phyloP scores from a whole-genome alignment of 2,329 filamentous ascomycete genomes.

The Clarireedia monteithiana region DNA sequence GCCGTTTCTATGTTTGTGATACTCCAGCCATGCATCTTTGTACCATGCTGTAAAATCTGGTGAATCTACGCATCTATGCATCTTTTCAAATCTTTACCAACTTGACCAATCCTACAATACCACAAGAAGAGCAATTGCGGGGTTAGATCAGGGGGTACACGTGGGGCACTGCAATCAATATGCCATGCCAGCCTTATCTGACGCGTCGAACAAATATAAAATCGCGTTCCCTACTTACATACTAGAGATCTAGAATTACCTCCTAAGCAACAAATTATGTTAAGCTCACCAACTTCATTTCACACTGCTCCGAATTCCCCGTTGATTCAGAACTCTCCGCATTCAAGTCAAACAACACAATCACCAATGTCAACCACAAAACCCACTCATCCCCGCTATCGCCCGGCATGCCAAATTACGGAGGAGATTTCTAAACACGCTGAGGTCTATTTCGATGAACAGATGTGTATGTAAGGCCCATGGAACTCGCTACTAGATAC shows the following conservation, averaged over 20 bases:
- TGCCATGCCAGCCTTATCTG: background rate
- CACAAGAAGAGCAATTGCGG: too few relatives aligned
- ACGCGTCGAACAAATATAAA: background rate
- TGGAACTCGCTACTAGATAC: background rate
- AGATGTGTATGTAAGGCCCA: conserved; percentile 4
- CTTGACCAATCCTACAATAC: too few relatives aligned
- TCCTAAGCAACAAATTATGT: background rate
- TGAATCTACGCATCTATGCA: too few relatives aligned
- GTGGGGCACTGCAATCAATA: background rate
- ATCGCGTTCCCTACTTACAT: background rate
- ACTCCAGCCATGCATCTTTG: too few relatives aligned
- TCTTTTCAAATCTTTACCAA: too few relatives aligned
- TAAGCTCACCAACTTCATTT: conserved; percentile 3
- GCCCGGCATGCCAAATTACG: background rate
- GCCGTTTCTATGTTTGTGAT: too few relatives aligned
- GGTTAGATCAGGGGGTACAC: too few relatives aligned
- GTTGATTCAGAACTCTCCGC: background rate
- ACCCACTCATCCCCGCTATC: background rate
- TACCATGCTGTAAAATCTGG: too few relatives aligned
- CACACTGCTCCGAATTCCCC: background rate
- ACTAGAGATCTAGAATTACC: background rate
- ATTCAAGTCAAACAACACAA: background rate
- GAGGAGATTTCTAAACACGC: conserved; percentile 4
- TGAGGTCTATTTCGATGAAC: conserved; percentile 6
- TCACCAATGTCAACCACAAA: background rate